These are phyloP conservation scores for Aureobasidium lini DNA, from an alignment of 2,329 filamentous ascomycete genomes.

Conservation along the genomic window DNA sequence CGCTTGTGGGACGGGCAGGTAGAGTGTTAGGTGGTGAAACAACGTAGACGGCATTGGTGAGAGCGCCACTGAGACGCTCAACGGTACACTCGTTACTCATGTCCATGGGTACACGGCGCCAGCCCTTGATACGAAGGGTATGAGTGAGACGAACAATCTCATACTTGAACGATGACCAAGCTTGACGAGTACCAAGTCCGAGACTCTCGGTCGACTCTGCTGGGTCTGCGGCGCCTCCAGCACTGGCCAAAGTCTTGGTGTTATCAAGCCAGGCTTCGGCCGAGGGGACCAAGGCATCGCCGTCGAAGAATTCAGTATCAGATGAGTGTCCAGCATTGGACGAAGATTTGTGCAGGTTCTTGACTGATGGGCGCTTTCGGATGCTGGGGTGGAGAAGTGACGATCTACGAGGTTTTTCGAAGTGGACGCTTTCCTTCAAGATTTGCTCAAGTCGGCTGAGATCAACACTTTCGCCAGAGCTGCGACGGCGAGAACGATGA, in stretches of 20 bases:
- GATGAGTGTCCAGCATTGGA: conserved; percentile 55
- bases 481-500: conserved; percentile 7
- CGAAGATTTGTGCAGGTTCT: conserved; percentile 31
- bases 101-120: conserved; percentile 73
- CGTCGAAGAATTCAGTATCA: conserved; percentile 77
- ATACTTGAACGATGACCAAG: conserved; percentile 81
- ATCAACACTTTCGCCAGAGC: conserved; percentile 60
- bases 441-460: conserved; percentile 78
- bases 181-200: conserved; percentile 32
- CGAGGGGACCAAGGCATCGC: conserved; percentile 73
- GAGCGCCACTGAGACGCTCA: conserved; percentile 74
- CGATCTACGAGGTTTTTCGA: conserved; percentile 22
- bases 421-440: conserved; percentile 57
- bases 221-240: conserved; percentile 39
- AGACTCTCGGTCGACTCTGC: conserved; percentile 44
- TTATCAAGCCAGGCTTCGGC: conserved; percentile 86
- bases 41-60: conserved; percentile 96
- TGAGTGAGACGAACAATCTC: conserved; percentile 87
- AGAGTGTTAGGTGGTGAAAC: conserved; percentile 71
- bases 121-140: conserved; percentile 83
- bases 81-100: conserved; percentile 61
- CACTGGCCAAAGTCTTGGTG: conserved; percentile 76
- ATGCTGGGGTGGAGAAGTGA: conserved; percentile 16
- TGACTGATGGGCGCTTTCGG: conserved; percentile 24
- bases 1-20: conserved; percentile 28